Conservation (phyloP, 2,329 filamentous ascomycete genomes). For the Mariannaea sp. region DNA sequence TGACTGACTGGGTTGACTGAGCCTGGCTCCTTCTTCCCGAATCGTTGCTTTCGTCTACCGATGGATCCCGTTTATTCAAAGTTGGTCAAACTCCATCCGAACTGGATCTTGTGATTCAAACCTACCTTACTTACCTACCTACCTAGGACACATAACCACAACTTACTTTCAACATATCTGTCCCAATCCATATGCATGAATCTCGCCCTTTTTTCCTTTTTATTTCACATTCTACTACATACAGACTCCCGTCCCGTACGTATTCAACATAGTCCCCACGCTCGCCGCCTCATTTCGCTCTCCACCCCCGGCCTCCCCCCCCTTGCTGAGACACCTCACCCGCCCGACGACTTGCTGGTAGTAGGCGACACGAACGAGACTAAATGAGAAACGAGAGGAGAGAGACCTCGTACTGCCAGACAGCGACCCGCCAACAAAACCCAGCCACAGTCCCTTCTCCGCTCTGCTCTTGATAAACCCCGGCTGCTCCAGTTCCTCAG, state of each 20-base stretch:
- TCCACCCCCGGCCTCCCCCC: background rate
- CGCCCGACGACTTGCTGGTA: background rate
- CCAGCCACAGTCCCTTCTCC: conserved; percentile 19
- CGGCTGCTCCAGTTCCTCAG: conserved; percentile 5
- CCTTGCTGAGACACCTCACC: background rate
- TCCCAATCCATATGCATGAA: too few relatives aligned
- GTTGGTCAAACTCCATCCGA: too few relatives aligned
- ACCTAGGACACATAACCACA: too few relatives aligned
- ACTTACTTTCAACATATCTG: too few relatives aligned
- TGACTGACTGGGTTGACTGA: too few relatives aligned
- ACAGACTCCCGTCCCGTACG: background rate
- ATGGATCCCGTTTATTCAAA: too few relatives aligned
- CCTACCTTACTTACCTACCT: too few relatives aligned
- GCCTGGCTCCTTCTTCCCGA: too few relatives aligned
- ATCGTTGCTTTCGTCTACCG: too few relatives aligned
- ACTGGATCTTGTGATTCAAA: too few relatives aligned
- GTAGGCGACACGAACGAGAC: conserved; percentile 13
- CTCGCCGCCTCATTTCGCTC: background rate
- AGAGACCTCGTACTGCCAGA: conserved; percentile 15
- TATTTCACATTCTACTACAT: background rate
- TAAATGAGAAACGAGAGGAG: too few relatives aligned
- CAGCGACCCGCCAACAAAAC: background rate
- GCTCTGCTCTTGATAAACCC: conserved; percentile 17
- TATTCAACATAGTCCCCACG: background rate
- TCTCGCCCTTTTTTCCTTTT: background rate